These are phyloP conservation scores for Cyberlindnera veronae DNA, from an alignment of 805 yeast species.

Conservation along the genomic window DNA sequence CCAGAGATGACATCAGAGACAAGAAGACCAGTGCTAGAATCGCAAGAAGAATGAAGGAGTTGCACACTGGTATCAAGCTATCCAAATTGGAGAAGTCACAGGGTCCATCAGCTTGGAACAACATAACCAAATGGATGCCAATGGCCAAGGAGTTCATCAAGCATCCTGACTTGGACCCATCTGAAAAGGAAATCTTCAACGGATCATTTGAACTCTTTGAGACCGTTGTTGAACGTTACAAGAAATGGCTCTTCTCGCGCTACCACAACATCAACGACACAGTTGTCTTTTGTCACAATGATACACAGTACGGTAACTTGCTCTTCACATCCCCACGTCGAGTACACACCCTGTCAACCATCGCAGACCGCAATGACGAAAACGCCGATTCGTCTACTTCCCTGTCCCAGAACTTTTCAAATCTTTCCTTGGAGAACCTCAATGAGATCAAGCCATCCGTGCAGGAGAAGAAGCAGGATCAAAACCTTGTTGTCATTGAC, in stretches of 20 bases:
- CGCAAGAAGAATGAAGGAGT: slow-evolving; percentile 94
- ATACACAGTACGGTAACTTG: slow-evolving; percentile 93
- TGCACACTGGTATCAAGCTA: slow-evolving; percentile 76
- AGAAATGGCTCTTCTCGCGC: slow-evolving; percentile 54
- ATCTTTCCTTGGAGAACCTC: slow-evolving; percentile 23
- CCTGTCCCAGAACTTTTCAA: slow-evolving; percentile 12
- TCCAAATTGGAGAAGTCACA: slow-evolving; percentile 48
- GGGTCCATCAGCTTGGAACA: slow-evolving; percentile 70
- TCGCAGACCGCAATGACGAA: not conserved
- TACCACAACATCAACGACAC: slow-evolving; percentile 45
- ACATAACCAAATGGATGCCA: slow-evolving; percentile 68
- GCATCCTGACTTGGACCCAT: slow-evolving; percentile 32
- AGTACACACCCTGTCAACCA: slow-evolving; percentile 35
- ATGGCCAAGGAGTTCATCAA: slow-evolving; percentile 42
- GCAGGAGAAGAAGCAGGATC: slow-evolving; percentile 49
- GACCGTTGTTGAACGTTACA: slow-evolving; percentile 46
- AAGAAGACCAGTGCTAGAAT: slow-evolving; percentile 76
- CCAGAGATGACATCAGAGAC: slow-evolving; percentile 68
- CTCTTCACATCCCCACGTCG: slow-evolving; percentile 47
- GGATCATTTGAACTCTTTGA: slow-evolving; percentile 50
- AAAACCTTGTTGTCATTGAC: slow-evolving; percentile 86
- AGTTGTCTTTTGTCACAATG: slow-evolving; percentile 89
- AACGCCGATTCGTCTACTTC: slow-evolving; percentile 8
- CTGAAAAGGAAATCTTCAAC: slow-evolving; percentile 39
- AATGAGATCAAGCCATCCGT: slow-evolving; percentile 32